Conservation (phyloP, 305 asterid species). For the Fraxinus platypoda region DNA sequence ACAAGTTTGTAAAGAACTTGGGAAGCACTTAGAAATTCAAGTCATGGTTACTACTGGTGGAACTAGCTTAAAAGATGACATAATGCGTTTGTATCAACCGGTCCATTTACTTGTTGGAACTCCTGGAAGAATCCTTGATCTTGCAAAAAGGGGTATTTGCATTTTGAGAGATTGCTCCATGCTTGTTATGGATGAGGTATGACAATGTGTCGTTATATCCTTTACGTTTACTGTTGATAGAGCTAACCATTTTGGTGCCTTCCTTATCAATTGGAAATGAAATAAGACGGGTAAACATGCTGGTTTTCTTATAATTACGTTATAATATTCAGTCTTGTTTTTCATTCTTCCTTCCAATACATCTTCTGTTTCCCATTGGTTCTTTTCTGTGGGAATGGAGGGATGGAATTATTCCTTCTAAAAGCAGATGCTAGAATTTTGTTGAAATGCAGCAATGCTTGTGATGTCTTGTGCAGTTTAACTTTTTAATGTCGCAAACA, state of each 20-base stretch:
- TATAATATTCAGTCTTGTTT: not conserved
- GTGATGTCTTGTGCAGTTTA: not conserved
- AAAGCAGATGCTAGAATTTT: not conserved
- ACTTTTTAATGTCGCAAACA: not conserved
- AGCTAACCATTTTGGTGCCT: not conserved
- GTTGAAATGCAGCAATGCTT: not conserved
- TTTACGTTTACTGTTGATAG: not conserved
- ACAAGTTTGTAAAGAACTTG: slow-evolving; percentile 61
- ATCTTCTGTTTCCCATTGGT: not conserved
- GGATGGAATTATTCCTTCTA: not conserved
- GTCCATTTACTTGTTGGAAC: slow-evolving; percentile 64
- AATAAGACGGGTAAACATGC: not conserved
- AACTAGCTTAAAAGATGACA: slow-evolving; percentile 58
- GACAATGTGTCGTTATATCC: not conserved
- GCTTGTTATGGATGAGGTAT: slow-evolving; percentile 57
- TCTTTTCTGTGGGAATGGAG: not conserved
- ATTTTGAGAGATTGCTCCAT: slow-evolving; percentile 45
- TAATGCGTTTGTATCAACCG: slow-evolving; percentile 56
- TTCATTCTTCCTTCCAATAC: not conserved
- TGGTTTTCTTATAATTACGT: not conserved
- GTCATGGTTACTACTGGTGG: slow-evolving; percentile 70
- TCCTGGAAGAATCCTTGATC: slow-evolving; percentile 64
- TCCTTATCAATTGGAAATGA: not conserved
- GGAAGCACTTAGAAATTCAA: slow-evolving; percentile 52
- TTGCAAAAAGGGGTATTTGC: slow-evolving; percentile 49